A percentile compares a stretch with the other conserved stretches of the same genome.
phyloP scores from a whole-genome alignment of 2,329 filamentous ascomycete genomes.

The Colletotrichum liriopes region DNA sequence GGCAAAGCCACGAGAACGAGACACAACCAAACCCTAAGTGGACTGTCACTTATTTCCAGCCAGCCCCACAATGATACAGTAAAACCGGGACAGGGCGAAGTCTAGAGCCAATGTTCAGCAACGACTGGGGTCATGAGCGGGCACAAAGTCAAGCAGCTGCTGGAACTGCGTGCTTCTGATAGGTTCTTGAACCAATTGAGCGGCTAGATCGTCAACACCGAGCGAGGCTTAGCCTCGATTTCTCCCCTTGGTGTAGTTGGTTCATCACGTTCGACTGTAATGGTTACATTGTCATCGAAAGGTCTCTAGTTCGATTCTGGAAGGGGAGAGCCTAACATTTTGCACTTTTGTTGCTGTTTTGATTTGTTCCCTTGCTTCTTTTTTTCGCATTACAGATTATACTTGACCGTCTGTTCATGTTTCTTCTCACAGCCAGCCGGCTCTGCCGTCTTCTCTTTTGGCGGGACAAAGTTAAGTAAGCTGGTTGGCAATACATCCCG shows the following conservation, averaged over 20 bases:
- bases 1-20: not conserved
- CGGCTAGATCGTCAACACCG: fast-evolving
- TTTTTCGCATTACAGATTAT: not conserved
- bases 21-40: not conserved
- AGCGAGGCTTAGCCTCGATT: slow-evolving; percentile 22
- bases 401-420: not conserved
- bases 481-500: no score
- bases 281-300: slow-evolving; percentile 30
- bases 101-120: not conserved
- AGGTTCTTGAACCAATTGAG: not conserved
- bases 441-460: not conserved
- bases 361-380: no score
- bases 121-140: not conserved
- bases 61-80: not conserved
- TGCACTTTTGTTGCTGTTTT: not conserved
- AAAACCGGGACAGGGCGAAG: no score
- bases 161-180: not conserved
- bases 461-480: not conserved
- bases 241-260: slow-evolving; percentile 40
- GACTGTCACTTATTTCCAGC: not conserved
- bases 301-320: slow-evolving; percentile 43
- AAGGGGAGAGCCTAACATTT: slow-evolving; percentile 32
- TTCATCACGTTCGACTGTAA: slow-evolving; percentile 36
- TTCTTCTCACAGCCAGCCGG: not conserved
- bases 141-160: not conserved